A percentile compares a stretch with the other conserved stretches of the same genome.
phyloP scores from a whole-genome alignment of 306 rosid species.

The Cajanus cajan region DNA sequence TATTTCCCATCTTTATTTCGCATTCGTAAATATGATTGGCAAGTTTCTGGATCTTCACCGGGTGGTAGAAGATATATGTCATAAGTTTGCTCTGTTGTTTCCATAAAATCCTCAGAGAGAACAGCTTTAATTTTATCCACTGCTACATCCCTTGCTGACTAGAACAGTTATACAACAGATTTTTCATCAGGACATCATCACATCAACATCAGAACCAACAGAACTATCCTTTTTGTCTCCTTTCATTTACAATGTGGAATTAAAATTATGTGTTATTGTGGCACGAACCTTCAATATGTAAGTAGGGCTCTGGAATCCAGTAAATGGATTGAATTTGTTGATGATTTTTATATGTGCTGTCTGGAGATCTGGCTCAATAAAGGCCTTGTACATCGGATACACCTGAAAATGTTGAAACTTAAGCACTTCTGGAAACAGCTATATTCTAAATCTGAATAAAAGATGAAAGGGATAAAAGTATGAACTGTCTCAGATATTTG shows the following conservation, averaged over 20 bases:
- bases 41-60: slow-evolving; percentile 98
- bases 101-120: slow-evolving; percentile 70
- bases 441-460: slow-evolving; percentile 13
- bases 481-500: slow-evolving; percentile 97
- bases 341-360: slow-evolving; percentile 91
- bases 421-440: slow-evolving; percentile 31
- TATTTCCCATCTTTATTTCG: slow-evolving; percentile 98
- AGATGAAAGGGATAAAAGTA: slow-evolving; percentile 22
- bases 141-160: slow-evolving; percentile 76
- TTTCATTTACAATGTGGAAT: background rate
- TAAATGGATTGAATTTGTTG: slow-evolving; percentile 95
- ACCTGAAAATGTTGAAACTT: slow-evolving; percentile 58
- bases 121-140: slow-evolving; percentile 72
- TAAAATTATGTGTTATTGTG: background rate
- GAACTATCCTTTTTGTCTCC: background rate
- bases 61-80: slow-evolving; percentile 98
- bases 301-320: slow-evolving; percentile 95
- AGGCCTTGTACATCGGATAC: slow-evolving; percentile 99
- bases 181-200: slow-evolving; percentile 2
- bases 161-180: slow-evolving; percentile 34
- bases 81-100: slow-evolving; percentile 80
- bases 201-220: slow-evolving; percentile 25
- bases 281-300: slow-evolving; percentile 82
- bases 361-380: slow-evolving; percentile 95
- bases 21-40: slow-evolving; percentile 98